Base-by-base conservation (phyloP, 257 asterid genomes). In the Jacaranda mimosifolia region DNA sequence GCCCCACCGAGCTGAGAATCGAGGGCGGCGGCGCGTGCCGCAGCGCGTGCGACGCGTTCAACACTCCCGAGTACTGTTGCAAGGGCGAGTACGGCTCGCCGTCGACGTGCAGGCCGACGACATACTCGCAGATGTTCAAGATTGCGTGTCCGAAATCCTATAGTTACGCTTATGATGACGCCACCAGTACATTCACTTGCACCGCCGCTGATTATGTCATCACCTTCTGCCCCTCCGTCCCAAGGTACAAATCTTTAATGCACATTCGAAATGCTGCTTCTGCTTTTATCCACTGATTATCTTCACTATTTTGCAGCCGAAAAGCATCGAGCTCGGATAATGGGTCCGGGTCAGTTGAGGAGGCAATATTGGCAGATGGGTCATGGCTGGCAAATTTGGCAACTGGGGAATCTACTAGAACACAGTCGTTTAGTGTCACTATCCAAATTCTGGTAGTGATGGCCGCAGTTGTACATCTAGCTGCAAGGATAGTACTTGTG, bases 41-140 rank as follows among this genome's bases (percentile, higher is more conserved):
- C 14, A 91, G 97, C 84, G 95, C 97, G 58, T 91, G 94, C 62
- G 90, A 86, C 0, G 97, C 94, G 3, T 91, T 91, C 21, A 78
- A 70, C 45, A 87, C 87, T 1, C 75, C 86, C 9, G 81, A 85
- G 63, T 89, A 89, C 68, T 91, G 94, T 68, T 91, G 97, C 62
- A 83, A 75, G 36, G 94, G 94, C 5, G 90, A 74, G 42, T 80
- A 81, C 60, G 84, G 71, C 3, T 80, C 91, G 1, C 92, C 97
- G 45, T 67, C 87, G 38, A 75, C 89, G 12, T 91, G 97, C 74
- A 35, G 67, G 18, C 90, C 94, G 63, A 76, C 92, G 21, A 65
- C 63, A 49, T 88, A 90, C 85, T 82, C 92, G 68, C 85, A 84
- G 81, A 40, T 85, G 67, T 90, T 90, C 82, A 89, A 89, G 80